These are phyloP conservation scores for Jasminum sambac DNA, from an alignment of 257 asterid genomes.

Conservation along the genomic window DNA sequence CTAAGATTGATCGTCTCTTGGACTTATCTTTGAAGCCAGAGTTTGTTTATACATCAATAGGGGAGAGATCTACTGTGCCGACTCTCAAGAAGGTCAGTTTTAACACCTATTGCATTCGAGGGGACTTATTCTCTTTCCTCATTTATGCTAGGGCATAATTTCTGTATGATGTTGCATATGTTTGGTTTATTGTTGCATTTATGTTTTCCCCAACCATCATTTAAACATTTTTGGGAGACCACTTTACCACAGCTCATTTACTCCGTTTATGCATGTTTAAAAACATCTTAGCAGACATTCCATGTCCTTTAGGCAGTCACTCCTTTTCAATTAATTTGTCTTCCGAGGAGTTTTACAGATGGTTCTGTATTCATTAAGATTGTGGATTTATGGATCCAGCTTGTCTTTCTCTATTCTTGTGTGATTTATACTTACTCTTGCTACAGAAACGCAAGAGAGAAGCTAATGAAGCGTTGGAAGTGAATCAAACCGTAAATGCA, in stretches of 20 bases:
- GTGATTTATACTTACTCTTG: constrained; percentile 20
- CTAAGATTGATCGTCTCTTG: constrained; percentile 81
- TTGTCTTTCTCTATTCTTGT: constrained; percentile 12
- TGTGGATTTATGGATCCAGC: neutral
- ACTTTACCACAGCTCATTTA: too few species aligned
- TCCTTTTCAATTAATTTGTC: constrained; percentile 3
- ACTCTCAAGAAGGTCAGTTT: constrained; percentile 56
- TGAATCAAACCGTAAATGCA: constrained; percentile 72
- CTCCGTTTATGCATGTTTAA: too few species aligned
- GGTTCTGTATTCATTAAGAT: constrained; percentile 4
- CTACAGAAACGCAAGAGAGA: constrained; percentile 81
- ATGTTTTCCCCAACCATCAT: neutral
- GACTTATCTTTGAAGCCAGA: constrained; percentile 85
- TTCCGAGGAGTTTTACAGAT: constrained; percentile 8
- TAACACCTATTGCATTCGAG: neutral
- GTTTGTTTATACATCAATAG: constrained; percentile 44
- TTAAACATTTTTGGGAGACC: too few species aligned
- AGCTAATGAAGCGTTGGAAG: constrained; percentile 57
- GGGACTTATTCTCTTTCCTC: constrained; percentile 15
- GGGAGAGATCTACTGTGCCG: constrained; percentile 35
- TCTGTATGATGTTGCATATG: constrained; percentile 19
- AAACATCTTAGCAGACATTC: too few species aligned
- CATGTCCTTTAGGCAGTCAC: too few species aligned
- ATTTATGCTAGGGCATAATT: constrained; percentile 6
- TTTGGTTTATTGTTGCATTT: neutral